Evolutionary conservation across 139 green algal genomes (phyloP), one percentile per base, ranked within the genome.

Genomic region (Ettlia oleoabundans): DNA sequence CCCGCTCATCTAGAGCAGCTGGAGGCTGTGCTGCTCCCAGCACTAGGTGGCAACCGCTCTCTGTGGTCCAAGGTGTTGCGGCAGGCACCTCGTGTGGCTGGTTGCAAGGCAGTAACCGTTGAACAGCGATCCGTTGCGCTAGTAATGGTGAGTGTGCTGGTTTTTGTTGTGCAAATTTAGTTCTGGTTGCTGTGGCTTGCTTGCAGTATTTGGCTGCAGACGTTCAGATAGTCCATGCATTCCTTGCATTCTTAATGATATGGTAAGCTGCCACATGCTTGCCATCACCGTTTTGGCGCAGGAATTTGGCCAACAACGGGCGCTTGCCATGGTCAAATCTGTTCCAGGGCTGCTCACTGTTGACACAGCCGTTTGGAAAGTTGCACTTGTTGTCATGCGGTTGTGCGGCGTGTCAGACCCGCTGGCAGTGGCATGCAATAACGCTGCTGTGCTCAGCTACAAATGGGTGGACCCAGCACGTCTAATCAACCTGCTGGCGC

Each of bases 401-500:
- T 18, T 6, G 65, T 42, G 5, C 9, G 47, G 41, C 42, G 55
- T 65, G 55, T 15, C 28, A 4, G 42, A 21, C 37, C 32, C 69
- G 2, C n/a, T 61, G 28, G 69, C 8, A 28, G 41, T 42, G 42
- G n/a, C 5, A 1, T 28, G 28, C 42, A 42, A 2, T 1, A 24
- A 38, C 9, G 2, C 65, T 3, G 3, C 43, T 8, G 18, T 32
- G 65, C 37, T 72, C 21, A 2, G 13, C 9, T 33, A 52, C 10
- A 2, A 62, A 10, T 76, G 69, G 69, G 41, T 76, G 69, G 10
- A 26, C 2, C 3, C 9, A 7, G 13, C 10, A 3, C 9, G 24
- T 28, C 42, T 76, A 8, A 42, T 42, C 41, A 76, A 63, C n/a
- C 69, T 35, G 42, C n/a, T n/a, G 69, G 69, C 69, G 22, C 28